Percentiles rank a stretch among this genome's conserved stretches.
Conservation (phyloP, 75 land plant genomes). For the Pinus taeda region DNA sequence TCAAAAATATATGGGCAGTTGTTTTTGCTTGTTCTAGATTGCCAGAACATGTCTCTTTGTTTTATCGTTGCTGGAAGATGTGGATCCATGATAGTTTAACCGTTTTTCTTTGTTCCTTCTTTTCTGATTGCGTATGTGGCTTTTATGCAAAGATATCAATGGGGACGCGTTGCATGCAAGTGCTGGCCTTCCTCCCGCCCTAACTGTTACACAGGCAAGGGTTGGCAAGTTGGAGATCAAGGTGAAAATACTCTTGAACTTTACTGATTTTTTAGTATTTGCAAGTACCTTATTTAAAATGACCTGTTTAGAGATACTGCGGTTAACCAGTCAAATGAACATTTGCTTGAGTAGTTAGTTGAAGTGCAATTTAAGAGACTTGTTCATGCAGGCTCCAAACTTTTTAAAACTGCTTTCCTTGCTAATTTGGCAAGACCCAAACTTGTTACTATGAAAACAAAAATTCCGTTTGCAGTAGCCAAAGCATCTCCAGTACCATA, state of each 20-base stretch:
- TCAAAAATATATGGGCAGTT: not conserved
- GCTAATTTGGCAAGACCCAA: too few species aligned
- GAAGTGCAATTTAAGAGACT: too few species aligned
- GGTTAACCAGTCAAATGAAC: not conserved
- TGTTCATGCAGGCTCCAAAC: too few species aligned
- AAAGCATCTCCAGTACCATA: not conserved
- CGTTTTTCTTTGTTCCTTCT: not conserved
- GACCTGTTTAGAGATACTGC: not conserved
- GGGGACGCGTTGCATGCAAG: slow-evolving; percentile 95
- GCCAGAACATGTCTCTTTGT: not conserved
- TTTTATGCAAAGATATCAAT: slow-evolving; percentile 70
- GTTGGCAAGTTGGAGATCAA: slow-evolving; percentile 88
- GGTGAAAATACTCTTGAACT: slow-evolving; percentile 33
- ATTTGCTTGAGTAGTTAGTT: not conserved
- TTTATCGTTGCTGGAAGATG: not conserved
- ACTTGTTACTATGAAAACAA: too few species aligned
- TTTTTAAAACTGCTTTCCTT: too few species aligned
- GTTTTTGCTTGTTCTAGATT: not conserved
- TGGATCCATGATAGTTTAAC: not conserved
- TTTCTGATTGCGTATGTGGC: not conserved
- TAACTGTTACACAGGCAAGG: slow-evolving; percentile 80
- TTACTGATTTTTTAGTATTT: not conserved
- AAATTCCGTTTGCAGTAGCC: not conserved
- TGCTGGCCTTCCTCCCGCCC: slow-evolving; percentile 86
- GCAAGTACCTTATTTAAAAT: not conserved